These are phyloP conservation scores for Chlorophyllum brunneum DNA, from an alignment of 768 basidiomycete species.

Conservation along the genomic window DNA sequence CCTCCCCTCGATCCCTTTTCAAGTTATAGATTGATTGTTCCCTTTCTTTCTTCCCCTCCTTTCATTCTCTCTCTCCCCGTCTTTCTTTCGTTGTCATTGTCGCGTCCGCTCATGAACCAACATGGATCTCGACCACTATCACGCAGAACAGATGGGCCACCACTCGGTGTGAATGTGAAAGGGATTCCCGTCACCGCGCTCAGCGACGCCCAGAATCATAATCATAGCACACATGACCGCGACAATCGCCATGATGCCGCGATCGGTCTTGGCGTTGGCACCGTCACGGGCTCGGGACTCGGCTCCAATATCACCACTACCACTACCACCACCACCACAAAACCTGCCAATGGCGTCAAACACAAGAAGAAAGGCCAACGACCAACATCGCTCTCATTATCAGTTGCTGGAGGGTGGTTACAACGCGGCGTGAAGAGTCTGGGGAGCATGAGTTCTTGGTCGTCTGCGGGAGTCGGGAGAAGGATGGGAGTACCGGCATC, in stretches of 20 bases:
- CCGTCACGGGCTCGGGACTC: too few relatives aligned
- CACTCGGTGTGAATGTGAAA: background rate
- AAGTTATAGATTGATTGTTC: too few relatives aligned
- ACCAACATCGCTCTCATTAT: background rate
- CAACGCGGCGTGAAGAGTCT: conserved; percentile 2
- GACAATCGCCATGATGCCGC: too few relatives aligned
- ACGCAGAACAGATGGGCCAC: background rate
- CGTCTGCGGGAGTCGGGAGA: background rate
- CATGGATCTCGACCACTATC: background rate
- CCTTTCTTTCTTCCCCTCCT: too few relatives aligned
- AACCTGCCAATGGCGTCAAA: background rate
- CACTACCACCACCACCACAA: too few relatives aligned
- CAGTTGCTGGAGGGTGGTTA: background rate
- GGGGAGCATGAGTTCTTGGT: background rate
- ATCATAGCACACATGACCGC: too few relatives aligned
- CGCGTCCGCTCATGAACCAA: background rate
- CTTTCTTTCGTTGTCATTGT: too few relatives aligned
- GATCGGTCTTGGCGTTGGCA: too few relatives aligned
- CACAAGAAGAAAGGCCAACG: background rate
- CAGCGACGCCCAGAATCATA: background rate
- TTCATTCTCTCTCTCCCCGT: background rate
- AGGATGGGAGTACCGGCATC: background rate
- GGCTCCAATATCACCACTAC: too few relatives aligned
- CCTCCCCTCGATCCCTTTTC: too few relatives aligned
- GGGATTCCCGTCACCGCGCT: background rate